Conservation (phyloP, 176 grass and related monocot species). For the Areca catechu region DNA sequence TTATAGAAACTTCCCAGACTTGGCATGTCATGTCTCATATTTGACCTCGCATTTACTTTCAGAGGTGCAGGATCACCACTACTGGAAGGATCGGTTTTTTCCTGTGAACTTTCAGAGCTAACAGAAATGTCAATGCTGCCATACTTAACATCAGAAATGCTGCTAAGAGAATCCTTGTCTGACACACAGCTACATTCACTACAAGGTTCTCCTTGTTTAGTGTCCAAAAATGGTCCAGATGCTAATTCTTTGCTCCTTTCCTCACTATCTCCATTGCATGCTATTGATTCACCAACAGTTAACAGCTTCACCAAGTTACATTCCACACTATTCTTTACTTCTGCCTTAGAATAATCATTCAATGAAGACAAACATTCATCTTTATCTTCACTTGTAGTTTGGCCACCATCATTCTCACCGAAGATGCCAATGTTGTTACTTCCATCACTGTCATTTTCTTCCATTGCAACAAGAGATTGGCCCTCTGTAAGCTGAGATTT, state of each 20-base stretch:
- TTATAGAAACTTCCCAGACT: slow-evolving; percentile 23
- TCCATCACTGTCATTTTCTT: slow-evolving; percentile 20
- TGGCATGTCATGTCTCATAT: slow-evolving; percentile 26
- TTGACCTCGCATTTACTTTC: slow-evolving; percentile 25
- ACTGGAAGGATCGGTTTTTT: slow-evolving; percentile 24
- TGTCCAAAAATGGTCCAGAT: not conserved
- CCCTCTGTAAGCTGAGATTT: slow-evolving; percentile 22
- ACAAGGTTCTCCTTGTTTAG: slow-evolving; percentile 1
- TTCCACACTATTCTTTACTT: slow-evolving; percentile 19
- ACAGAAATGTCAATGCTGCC: slow-evolving; percentile 13
- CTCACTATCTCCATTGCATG: not conserved
- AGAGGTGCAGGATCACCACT: slow-evolving; percentile 22
- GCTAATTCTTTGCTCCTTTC: not conserved
- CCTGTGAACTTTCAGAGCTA: slow-evolving; percentile 14
- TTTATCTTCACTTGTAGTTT: slow-evolving; percentile 28
- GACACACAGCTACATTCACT: slow-evolving; percentile 22
- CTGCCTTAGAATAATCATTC: slow-evolving; percentile 8
- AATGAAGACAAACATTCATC: slow-evolving; percentile 19
- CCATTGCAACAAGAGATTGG: slow-evolving; percentile 28
- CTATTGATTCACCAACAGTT: slow-evolving; percentile 23
- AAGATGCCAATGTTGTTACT: slow-evolving; percentile 15
- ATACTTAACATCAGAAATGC: slow-evolving; percentile 20
- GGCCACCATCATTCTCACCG: slow-evolving; percentile 19
- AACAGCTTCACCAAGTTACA: slow-evolving; percentile 15
- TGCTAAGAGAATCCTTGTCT: slow-evolving; percentile 26